These are phyloP conservation scores for Martiniozyma abietophila DNA, from an alignment of 805 yeast species.

Conservation along the genomic window DNA sequence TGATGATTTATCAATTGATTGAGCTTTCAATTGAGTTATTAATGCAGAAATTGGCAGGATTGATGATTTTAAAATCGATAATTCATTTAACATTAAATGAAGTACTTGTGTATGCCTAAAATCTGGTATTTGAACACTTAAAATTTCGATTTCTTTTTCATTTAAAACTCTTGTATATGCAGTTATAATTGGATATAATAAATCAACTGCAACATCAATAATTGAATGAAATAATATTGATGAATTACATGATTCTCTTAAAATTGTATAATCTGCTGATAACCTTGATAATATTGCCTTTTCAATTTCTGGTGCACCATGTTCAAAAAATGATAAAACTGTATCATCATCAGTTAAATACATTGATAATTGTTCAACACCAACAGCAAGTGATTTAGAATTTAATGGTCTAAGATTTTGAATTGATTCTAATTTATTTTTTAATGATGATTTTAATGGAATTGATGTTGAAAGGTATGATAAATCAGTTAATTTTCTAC, in stretches of 20 bases:
- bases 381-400: slow-evolving; percentile 34
- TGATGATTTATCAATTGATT: slow-evolving; percentile 19
- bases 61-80: slow-evolving; percentile 36
- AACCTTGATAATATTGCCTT: slow-evolving; percentile 42
- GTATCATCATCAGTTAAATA: slow-evolving; percentile 37
- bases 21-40: slow-evolving; percentile 37
- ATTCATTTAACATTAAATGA: slow-evolving; percentile 45
- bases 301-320: slow-evolving; percentile 44
- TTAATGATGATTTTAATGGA: slow-evolving; percentile 8
- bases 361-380: slow-evolving; percentile 47
- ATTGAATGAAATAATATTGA: slow-evolving; percentile 45
- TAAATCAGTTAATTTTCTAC: slow-evolving; percentile 28
- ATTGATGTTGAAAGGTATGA: slow-evolving; percentile 16
- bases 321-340: slow-evolving; percentile 48
- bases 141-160: slow-evolving; percentile 43
- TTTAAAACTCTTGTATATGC: slow-evolving; percentile 40
- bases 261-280: slow-evolving; percentile 34
- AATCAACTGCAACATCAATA: slow-evolving; percentile 45
- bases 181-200: slow-evolving; percentile 41
- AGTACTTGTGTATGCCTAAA: slow-evolving; percentile 42
- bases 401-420: slow-evolving; percentile 38
- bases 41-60: slow-evolving; percentile 40
- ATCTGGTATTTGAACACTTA: slow-evolving; percentile 34
- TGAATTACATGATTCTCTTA: slow-evolving; percentile 43
- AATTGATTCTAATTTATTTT: slow-evolving; percentile 22